These are phyloP conservation scores for Amanita muscaria DNA, from an alignment of 768 basidiomycete genomes.

Conservation along the genomic window DNA sequence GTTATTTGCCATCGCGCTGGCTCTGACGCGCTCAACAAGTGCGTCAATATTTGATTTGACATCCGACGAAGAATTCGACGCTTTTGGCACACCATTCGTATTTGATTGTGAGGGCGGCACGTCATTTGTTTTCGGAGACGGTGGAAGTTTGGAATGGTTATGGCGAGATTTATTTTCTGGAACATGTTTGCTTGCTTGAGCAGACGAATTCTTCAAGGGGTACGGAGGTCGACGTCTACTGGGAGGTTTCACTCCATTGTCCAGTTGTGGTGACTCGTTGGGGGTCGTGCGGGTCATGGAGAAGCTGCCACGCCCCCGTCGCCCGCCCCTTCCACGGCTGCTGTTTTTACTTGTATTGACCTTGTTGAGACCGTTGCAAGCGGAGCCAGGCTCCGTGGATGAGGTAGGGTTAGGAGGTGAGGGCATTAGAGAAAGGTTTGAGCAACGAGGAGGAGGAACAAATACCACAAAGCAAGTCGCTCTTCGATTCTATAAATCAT, in stretches of 20 bases:
- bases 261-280: slow-evolving; percentile 14
- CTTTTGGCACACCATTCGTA: background rate
- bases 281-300: no score
- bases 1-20: slow-evolving; percentile 61
- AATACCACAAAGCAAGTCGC: slow-evolving; percentile 13
- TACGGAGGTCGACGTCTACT: slow-evolving; percentile 46
- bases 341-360: slow-evolving; percentile 28
- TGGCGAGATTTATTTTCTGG: background rate
- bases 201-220: slow-evolving; percentile 19
- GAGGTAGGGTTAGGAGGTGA: no score
- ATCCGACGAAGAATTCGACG: slow-evolving; percentile 25
- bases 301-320: slow-evolving; percentile 22
- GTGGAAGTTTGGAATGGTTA: slow-evolving; percentile 12
- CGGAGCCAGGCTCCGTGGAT: slow-evolving; percentile 35
- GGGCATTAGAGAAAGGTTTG: no score
- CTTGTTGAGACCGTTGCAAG: slow-evolving; percentile 36
- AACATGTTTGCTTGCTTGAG: background rate
- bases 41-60: slow-evolving; percentile 61
- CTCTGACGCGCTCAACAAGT: slow-evolving; percentile 69
- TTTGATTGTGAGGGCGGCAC: background rate
- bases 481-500: slow-evolving; percentile 36
- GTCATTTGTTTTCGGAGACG: background rate
- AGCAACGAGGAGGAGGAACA: no score
- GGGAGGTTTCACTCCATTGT: slow-evolving; percentile 24
- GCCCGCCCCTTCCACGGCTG: slow-evolving; percentile 27